phyloP scores from a whole-genome alignment of 169 alveolate species.

The Cryptosporidium parvum region DNA sequence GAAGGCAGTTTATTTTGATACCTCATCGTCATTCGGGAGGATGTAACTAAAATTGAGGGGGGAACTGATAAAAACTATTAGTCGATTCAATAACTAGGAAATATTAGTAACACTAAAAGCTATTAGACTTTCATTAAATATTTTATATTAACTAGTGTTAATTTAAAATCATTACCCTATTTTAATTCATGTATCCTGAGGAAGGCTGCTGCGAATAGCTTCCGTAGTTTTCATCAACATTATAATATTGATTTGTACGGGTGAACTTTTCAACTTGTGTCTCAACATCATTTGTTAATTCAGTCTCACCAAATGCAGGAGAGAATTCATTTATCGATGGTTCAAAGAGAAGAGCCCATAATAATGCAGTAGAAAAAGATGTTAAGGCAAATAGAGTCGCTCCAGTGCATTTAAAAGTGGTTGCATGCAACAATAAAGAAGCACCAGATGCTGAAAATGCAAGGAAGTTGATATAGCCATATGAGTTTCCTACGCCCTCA shows the following conservation, averaged over 20 bases:
- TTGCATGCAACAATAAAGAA: slow-evolving; percentile 78
- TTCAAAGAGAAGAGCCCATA: slow-evolving; percentile 91
- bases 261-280: slow-evolving; percentile 93
- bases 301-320: slow-evolving; percentile 93
- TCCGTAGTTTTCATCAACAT: slow-evolving; percentile 65
- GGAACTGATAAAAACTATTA: neutral
- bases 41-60: neutral
- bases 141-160: slow-evolving; percentile 23
- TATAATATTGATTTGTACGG: slow-evolving; percentile 79
- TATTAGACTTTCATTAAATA: slow-evolving; percentile 7
- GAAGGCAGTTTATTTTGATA: slow-evolving; percentile 50
- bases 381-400: slow-evolving; percentile 83
- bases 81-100: slow-evolving; percentile 12
- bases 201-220: slow-evolving; percentile 52
- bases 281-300: slow-evolving; percentile 92
- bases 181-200: slow-evolving; percentile 52
- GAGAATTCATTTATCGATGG: slow-evolving; percentile 92
- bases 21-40: slow-evolving; percentile 66
- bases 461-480: slow-evolving; percentile 89
- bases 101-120: neutral
- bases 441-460: slow-evolving; percentile 46
- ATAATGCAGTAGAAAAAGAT: slow-evolving; percentile 88
- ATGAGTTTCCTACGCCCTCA: slow-evolving; percentile 93
- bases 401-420: slow-evolving; percentile 82
- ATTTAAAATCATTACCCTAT: neutral